Evolutionary conservation across 2,329 filamentous ascomycete species (phyloP), one percentile per base, ranked within the genome.

Genomic region (Plenodomus lindquistii): DNA sequence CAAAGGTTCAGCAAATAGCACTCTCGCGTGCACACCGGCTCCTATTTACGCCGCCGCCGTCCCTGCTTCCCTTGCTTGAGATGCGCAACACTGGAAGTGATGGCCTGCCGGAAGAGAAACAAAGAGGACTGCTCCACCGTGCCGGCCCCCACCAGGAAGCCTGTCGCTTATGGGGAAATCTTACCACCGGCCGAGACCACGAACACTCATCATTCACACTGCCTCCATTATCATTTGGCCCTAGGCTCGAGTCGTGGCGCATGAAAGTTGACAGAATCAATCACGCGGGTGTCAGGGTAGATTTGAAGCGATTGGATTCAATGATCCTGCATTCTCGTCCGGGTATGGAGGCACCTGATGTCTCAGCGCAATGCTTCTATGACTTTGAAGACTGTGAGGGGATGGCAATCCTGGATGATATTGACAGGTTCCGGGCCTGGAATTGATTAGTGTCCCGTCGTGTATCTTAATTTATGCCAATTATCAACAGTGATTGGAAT

Each of bases 1-100:
- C 40, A 13, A 11, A 37, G n/a, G 3, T 34, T 37, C 17, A 34
- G 31, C 17, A 10, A 15, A 3, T 40, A 44, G 31, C 15, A 48
- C 8, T 48, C 41, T 31, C 44, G 24, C 37, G 36, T 34, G 5
- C 41, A 37, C 3, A 48, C 40, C 41, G 46, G 41, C 27, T 44
- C 34, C 2, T 3, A 19, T 48, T n/a, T 44, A 48, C 9, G 29
- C 41, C 4, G 46, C 36, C 1, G 17, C 46, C 8, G 17, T 17
- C 9, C 24, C 38, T 9, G 6, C 31, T 4, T 27, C 41, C 1
- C 22, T 48, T 4, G 27, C 27, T 8, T 15, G 27, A 4, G 27
- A 31, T 4, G 27, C 11, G 15, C 27, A 31, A 31, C 27, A 31
- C 27, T 31, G 27, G 27, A 31, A 15, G 11, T 15, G 4, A 31